Base-by-base conservation (phyloP, 2,329 filamentous ascomycete genomes). In the Purpureocillium lavendulum region DNA sequence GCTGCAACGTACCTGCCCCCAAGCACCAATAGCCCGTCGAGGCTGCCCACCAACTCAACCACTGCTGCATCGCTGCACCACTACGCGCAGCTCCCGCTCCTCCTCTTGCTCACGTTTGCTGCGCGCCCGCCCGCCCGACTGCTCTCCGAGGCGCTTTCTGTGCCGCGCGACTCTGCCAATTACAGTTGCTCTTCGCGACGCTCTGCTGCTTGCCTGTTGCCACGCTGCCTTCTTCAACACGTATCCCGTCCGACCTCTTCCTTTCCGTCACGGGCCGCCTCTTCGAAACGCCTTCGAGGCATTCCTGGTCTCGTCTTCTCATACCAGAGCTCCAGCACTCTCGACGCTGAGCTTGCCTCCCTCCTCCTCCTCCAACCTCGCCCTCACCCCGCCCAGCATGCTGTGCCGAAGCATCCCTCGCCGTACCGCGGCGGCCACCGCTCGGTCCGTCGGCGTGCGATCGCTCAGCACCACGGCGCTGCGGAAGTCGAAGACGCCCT, bases 401-500 rank as follows among this genome's bases (percentile, higher is more conserved):
- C 58, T 75, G 50, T 65, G 66, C 46, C 66, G 64, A 54, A 70
- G 70, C 54, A 58, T 79, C 50, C 54, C 71, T 50, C 73, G 69
- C 50, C 55, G 60, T 44, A 54, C 53, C 40, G 62, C 66, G 38
- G 56, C 57, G 40, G 56, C 56, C 50, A 64, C 65, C 49, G 65
- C 66, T 46, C 71, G 69, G 55, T 65, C 67, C 50, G 57, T 30
- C 29, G 29, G 29, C n/a, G 29, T 12, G 46, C 72, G 80, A 52
- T 65, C 76, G 50, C 74, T 85, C 56, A 70, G 70, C 57, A 72
- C 74, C 41, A 75, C 77, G 42, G 60, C 70, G 42, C 48, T 54
- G 47, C 54, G 59, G 46, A 55, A 61, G 40, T 50, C 46, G 46
- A 71, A 69, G 42, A 68, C 80, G 15, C 92, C 92, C n/a, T 80